Evolutionary conservation across 2,329 filamentous ascomycete genomes (phyloP).

Genomic region (Xylaria hypoxylon): DNA sequence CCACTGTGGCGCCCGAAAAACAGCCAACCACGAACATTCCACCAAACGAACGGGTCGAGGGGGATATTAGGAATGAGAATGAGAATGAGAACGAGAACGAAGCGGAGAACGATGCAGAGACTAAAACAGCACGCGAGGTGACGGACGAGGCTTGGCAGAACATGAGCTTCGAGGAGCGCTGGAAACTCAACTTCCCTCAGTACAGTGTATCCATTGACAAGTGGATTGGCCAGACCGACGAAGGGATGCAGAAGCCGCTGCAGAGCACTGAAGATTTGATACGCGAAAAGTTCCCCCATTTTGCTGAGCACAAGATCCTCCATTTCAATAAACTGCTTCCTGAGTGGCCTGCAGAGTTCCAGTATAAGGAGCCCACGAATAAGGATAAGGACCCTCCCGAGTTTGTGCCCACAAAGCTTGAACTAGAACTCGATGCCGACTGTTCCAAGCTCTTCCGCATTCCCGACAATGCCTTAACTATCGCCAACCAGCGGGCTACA

Average conservation of each 20-base stretch:
- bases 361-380: conserved; percentile 82
- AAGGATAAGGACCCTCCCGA: conserved; percentile 74
- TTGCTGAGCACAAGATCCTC: conserved; percentile 78
- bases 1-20: conserved; percentile 12
- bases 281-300: conserved; percentile 83
- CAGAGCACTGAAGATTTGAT: conserved; percentile 81
- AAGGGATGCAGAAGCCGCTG: conserved; percentile 76
- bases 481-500: conserved; percentile 62
- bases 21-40: conserved; percentile 13
- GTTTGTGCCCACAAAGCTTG: conserved; percentile 86
- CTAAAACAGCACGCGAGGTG: conserved; percentile 39
- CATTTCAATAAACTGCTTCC: conserved; percentile 87
- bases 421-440: conserved; percentile 85
- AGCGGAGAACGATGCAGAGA: conserved; percentile 35
- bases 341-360: conserved; percentile 80
- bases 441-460: conserved; percentile 88
- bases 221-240: conserved; percentile 53
- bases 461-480: conserved; percentile 66
- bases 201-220: conserved; percentile 56
- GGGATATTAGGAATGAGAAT: conserved; percentile 11
- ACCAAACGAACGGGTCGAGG: conserved; percentile 16
- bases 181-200: conserved; percentile 58
- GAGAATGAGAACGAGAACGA: conserved; percentile 19
- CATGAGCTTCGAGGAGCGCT: conserved; percentile 54
- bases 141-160: conserved; percentile 53